These are phyloP conservation scores for Lycium ferocissimum DNA, from an alignment of 257 asterid species.

Conservation along the genomic window DNA sequence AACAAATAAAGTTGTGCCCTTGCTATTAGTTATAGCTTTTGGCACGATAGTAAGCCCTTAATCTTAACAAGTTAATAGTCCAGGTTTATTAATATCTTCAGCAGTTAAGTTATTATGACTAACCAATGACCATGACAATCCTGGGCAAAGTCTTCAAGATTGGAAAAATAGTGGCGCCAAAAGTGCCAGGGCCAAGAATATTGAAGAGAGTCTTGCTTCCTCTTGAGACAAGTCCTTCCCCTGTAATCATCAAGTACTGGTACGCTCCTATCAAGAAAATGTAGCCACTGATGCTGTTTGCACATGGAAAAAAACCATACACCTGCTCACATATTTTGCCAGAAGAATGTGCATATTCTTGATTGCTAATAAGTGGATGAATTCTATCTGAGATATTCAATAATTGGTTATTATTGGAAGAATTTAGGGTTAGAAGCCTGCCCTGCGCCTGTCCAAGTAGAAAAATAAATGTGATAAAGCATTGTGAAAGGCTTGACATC, in stretches of 20 bases:
- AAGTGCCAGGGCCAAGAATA: conserved; percentile 49
- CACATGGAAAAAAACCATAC: conserved; percentile 58
- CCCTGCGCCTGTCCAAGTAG: conserved; percentile 26
- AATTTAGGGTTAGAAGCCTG: conserved; percentile 40
- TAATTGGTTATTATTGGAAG: conserved; percentile 25
- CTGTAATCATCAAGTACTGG: conserved; percentile 46
- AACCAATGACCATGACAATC: conserved; percentile 52
- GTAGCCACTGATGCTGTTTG: conserved; percentile 52
- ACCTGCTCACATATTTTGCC: conserved; percentile 38
- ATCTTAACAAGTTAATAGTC: background rate
- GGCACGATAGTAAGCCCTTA: background rate
- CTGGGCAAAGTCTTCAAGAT: conserved; percentile 50
- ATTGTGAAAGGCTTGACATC: conserved; percentile 39
- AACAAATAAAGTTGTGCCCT: background rate
- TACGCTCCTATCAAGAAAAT: conserved; percentile 47
- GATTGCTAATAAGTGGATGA: conserved; percentile 26
- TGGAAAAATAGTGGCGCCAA: conserved; percentile 50
- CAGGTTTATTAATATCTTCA: background rate
- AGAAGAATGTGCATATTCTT: conserved; percentile 27
- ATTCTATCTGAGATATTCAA: conserved; percentile 43
- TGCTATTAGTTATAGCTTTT: background rate
- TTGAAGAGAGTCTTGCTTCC: conserved; percentile 50
- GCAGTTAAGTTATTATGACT: conserved; percentile 4
- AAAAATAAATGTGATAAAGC: conserved; percentile 19
- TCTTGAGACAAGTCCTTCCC: conserved; percentile 41